Conservation (phyloP, 2,329 filamentous ascomycete genomes). For the Botrytis medusae region DNA sequence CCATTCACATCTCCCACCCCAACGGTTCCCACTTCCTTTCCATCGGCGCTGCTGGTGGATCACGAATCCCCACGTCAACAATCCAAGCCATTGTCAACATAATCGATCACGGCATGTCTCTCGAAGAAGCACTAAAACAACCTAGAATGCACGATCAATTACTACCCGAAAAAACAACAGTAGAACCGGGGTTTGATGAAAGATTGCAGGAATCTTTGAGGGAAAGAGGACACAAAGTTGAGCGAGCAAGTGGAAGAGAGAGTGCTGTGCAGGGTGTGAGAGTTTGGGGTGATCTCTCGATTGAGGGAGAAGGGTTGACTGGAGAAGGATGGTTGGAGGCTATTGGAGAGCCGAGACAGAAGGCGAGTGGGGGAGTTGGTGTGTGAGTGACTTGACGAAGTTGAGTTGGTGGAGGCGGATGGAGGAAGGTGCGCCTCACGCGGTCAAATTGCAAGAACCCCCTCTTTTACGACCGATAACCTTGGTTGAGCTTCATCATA, state of each 20-base stretch:
- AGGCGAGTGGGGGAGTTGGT: slow-evolving; percentile 47
- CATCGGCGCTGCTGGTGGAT: slow-evolving; percentile 77
- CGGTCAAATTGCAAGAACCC: slow-evolving; percentile 11
- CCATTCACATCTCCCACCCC: slow-evolving; percentile 58
- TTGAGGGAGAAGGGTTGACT: slow-evolving; percentile 73
- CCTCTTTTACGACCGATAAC: not conserved
- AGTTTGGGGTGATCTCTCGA: slow-evolving; percentile 65
- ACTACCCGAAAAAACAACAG: slow-evolving; percentile 64
- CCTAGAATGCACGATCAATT: slow-evolving; percentile 82
- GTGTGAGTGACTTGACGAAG: not conserved
- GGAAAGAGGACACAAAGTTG: slow-evolving; percentile 67
- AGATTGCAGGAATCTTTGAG: slow-evolving; percentile 62
- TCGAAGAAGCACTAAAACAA: slow-evolving; percentile 60
- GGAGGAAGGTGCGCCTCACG: not conserved
- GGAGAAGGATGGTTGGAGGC: slow-evolving; percentile 79
- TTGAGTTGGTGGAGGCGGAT: not conserved
- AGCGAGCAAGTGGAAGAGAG: slow-evolving; percentile 60
- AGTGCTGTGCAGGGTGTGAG: slow-evolving; percentile 73
- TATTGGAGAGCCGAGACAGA: slow-evolving; percentile 72
- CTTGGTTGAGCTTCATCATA: not conserved
- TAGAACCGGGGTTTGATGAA: slow-evolving; percentile 71
- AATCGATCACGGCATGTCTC: slow-evolving; percentile 61
- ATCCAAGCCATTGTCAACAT: slow-evolving; percentile 73
- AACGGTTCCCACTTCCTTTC: slow-evolving; percentile 66
- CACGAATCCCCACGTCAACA: slow-evolving; percentile 78